These are phyloP conservation scores for Trichosporon inkin DNA, from an alignment of 1,284 basidiomycete genomes.

Conservation along the genomic window DNA sequence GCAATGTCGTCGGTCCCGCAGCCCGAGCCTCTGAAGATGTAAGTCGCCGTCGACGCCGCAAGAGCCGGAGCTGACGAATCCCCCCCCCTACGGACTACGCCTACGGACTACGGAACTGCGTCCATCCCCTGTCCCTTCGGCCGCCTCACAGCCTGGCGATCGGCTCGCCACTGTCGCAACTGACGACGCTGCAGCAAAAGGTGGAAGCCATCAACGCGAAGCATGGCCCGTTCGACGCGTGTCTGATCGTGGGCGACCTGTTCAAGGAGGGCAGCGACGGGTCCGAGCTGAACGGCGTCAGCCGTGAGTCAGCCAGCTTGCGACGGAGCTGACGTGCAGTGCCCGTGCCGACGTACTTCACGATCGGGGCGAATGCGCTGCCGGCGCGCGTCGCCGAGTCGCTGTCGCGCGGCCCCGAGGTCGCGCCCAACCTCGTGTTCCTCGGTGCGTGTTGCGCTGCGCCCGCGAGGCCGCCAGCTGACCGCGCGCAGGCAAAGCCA, in stretches of 20 bases:
- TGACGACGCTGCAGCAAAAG: slow-evolving; percentile 71
- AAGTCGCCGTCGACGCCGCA: background rate
- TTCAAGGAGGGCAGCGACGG: slow-evolving; percentile 63
- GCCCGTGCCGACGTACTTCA: slow-evolving; percentile 87
- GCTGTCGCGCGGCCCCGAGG: slow-evolving; percentile 69
- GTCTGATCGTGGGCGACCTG: slow-evolving; percentile 84
- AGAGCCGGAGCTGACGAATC: background rate
- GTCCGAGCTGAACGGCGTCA: slow-evolving; percentile 50
- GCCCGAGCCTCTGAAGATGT: slow-evolving; percentile 18
- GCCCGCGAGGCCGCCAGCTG: background rate
- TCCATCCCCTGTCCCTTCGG: slow-evolving; percentile 8
- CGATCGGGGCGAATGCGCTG: slow-evolving; percentile 71
- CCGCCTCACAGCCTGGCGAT: slow-evolving; percentile 71
- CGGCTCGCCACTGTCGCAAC: slow-evolving; percentile 74
- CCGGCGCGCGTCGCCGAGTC: slow-evolving; percentile 68
- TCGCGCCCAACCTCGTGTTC: slow-evolving; percentile 76
- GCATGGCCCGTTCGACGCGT: slow-evolving; percentile 88
- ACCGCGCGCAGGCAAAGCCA: slow-evolving; percentile 66
- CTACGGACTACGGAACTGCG: background rate
- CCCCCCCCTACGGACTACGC: slow-evolving; percentile 8
- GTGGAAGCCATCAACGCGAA: slow-evolving; percentile 82
- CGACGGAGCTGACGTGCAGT: slow-evolving; percentile 52
- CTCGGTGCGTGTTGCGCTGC: slow-evolving; percentile 78
- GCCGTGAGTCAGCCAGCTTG: slow-evolving; percentile 30
- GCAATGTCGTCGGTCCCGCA: slow-evolving; percentile 12